Percentiles rank a stretch among this genome's conserved stretches.
phyloP scores from a whole-genome alignment of 2,329 filamentous ascomycete species.

The Chrysosporium queenslandicum region DNA sequence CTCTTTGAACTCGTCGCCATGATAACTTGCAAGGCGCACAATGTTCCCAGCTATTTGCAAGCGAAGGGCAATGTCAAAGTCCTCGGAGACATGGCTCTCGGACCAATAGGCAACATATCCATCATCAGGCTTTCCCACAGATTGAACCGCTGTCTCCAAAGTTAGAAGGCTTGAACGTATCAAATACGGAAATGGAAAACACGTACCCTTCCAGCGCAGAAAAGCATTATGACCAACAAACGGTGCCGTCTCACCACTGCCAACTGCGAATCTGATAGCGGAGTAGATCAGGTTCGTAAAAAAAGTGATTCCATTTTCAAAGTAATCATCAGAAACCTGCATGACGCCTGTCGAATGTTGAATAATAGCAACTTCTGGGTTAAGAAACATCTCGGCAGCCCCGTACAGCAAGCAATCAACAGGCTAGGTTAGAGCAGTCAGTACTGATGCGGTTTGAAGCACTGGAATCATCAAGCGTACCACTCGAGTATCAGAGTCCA shows the following conservation, averaged over 20 bases:
- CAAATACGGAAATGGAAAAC: not conserved
- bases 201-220: conserved; percentile 48
- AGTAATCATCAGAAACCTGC: conserved; percentile 62
- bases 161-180: not conserved
- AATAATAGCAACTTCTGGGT: conserved; percentile 59
- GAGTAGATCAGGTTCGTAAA: conserved; percentile 72
- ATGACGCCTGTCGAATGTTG: conserved; percentile 67
- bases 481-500: conserved; percentile 61
- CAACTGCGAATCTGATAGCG: conserved; percentile 59
- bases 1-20: conserved; percentile 62
- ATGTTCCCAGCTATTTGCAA: conserved; percentile 59
- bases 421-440: conserved; percentile 30
- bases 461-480: conserved; percentile 2
- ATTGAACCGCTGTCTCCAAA: conserved; percentile 44
- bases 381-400: conserved; percentile 61
- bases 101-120: conserved; percentile 62
- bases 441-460: not conserved
- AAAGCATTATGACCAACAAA: conserved; percentile 73
- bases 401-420: conserved; percentile 58
- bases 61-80: conserved; percentile 65
- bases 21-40: conserved; percentile 59
- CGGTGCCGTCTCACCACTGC: conserved; percentile 60
- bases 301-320: conserved; percentile 67
- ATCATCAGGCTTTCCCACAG: conserved; percentile 48
- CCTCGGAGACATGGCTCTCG: conserved; percentile 64